These are phyloP conservation scores for Obelidium mucronatum DNA, from an alignment of 192 early-diverging fungal species.

Conservation along the genomic window DNA sequence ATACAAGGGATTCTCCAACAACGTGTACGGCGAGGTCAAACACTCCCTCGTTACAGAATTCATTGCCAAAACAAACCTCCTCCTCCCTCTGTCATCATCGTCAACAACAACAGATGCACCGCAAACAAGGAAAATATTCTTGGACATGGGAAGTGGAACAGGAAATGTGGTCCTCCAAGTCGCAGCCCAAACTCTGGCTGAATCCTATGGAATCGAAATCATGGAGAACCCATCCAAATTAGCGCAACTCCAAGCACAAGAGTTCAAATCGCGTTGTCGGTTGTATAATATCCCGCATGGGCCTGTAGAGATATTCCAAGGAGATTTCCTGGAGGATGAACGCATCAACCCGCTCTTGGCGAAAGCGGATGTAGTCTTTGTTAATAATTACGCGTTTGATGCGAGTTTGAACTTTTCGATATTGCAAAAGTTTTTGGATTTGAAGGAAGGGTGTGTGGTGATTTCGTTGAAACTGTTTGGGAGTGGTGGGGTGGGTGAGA, in stretches of 20 bases:
- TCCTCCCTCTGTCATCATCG: too few species aligned
- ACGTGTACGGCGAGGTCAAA: conserved; percentile 97
- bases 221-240: conserved; percentile 84
- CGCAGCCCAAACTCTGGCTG: conserved; percentile 85
- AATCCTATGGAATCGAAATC: conserved; percentile 88
- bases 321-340: conserved; percentile 85
- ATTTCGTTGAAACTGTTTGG: conserved; percentile 90
- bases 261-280: conserved; percentile 85
- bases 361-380: conserved; percentile 89
- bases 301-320: conserved; percentile 57
- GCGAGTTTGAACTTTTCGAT: conserved; percentile 83
- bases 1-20: conserved; percentile 90
- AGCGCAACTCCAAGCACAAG: conserved; percentile 78
- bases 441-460: conserved; percentile 85
- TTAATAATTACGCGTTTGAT: conserved; percentile 85
- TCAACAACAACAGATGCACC: neutral
- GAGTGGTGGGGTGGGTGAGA: conserved; percentile 69
- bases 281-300: conserved; percentile 57
- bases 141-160: conserved; percentile 92
- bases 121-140: conserved; percentile 57
- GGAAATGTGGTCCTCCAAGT: conserved; percentile 98
- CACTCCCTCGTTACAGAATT: conserved; percentile 83
- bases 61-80: too few species aligned
- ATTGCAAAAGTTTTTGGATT: conserved; percentile 86
- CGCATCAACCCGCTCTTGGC: conserved; percentile 73